Evolutionary conservation across 2,329 filamentous ascomycete genomes (phyloP), one percentile per base, ranked within the genome.

Genomic region (Claviceps sp.): DNA sequence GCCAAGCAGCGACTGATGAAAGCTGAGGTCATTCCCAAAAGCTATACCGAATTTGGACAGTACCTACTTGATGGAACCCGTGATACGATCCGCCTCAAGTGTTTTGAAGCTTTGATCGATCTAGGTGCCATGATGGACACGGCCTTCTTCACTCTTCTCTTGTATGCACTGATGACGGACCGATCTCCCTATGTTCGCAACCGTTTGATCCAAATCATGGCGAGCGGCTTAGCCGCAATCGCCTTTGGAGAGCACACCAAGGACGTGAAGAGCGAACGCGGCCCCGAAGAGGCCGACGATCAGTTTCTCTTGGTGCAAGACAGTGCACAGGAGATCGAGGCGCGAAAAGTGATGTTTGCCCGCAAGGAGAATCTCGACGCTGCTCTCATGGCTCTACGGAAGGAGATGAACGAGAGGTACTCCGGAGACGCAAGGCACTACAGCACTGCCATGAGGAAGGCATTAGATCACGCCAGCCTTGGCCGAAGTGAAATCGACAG

Each of bases 1-100:
- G 82, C 81, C 52, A 79, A 82, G 60, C 73, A 75, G 59, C 71
- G 69, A 42, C 66, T 85, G 49, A 84, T 84, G 80, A 82, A 82
- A 65, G 77, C 77, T 3, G 73, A 76, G 16, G 74, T 83, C 16
- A 81, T 84, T 37, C 72, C 75, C 1, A 62, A 68, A 36, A 69
- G 73, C 42, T 72, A 75, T 1, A 57, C 77, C 39, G 75, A 80
- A 53, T 83, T 84, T 60, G 71, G 78, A 22, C 77, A 81, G 57
- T 85, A 85, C 59, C 68, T 83, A 9, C 76, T 82, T 57, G 82
- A 85, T 58, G 79, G 75, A 52, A 85, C 79, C 5, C 68, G 73
- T 47, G 80, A 85, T 56, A 65, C 75, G 39, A 79, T 85, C 49
- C 77, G 82, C 22, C 77, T 85, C 64, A 83, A 83, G 63, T 79